Evolutionary conservation across 1,284 basidiomycete genomes (phyloP).

Genomic region (Rhodotorula sp.): DNA sequence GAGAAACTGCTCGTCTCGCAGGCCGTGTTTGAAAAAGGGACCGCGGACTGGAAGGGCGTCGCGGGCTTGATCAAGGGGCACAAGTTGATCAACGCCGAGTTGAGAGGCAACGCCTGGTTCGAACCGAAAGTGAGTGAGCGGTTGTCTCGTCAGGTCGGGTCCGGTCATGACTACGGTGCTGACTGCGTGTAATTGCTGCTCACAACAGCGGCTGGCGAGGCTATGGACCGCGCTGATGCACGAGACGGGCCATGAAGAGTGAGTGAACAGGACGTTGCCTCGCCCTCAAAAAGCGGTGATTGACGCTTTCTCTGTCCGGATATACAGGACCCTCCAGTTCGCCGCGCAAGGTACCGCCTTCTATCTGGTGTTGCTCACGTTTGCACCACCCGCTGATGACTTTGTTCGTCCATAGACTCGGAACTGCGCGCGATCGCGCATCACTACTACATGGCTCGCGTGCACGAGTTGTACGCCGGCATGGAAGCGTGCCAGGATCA

Average conservation of each 20-base stretch:
- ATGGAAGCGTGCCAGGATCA: constrained; percentile 34
- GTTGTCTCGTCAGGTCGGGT: background rate
- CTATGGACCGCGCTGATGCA: constrained; percentile 13
- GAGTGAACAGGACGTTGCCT: background rate
- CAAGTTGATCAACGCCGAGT: constrained; percentile 8
- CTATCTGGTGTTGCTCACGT: no score
- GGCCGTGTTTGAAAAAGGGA: constrained; percentile 59
- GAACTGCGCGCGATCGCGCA: constrained; percentile 34
- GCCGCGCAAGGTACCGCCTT: constrained; percentile 15
- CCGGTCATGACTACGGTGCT: background rate
- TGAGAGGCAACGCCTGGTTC: constrained; percentile 14
- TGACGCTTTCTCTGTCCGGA: background rate
- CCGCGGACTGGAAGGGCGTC: constrained; percentile 54
- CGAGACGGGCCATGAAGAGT: constrained; percentile 6
- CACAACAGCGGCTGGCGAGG: constrained; percentile 4
- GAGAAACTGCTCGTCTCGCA: constrained; percentile 37
- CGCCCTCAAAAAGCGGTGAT: no score
- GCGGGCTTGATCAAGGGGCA: constrained; percentile 23
- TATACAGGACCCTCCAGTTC: constrained; percentile 3
- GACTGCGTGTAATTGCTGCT: background rate
- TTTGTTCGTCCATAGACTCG: constrained; percentile 4
- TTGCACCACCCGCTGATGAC: background rate
- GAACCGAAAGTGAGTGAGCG: constrained; percentile 12
- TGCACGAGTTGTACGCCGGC: constrained; percentile 25
- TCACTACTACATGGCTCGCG: constrained; percentile 38